phyloP scores from a whole-genome alignment of 805 yeast genomes.

The Blastobotrys attinorum region DNA sequence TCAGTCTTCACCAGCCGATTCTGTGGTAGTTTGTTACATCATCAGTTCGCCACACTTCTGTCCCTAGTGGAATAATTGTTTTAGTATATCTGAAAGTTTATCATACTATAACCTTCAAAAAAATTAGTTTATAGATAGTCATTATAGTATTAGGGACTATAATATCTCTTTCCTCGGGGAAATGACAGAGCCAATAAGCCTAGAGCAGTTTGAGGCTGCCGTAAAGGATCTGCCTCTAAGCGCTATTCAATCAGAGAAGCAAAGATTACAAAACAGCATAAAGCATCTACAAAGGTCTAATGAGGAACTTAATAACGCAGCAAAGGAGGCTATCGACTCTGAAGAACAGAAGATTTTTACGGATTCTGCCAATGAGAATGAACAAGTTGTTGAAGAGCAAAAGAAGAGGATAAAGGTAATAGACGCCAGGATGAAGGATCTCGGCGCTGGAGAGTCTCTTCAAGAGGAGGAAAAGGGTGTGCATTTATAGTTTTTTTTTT shows the following conservation, averaged over 20 bases:
- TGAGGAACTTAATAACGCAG: slow-evolving; percentile 20
- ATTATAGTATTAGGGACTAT: too few relatives aligned
- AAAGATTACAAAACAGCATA: slow-evolving; percentile 23
- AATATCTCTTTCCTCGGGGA: too few relatives aligned
- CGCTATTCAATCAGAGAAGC: slow-evolving; percentile 12
- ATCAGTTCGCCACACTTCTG: too few relatives aligned
- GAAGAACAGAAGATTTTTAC: slow-evolving; percentile 8
- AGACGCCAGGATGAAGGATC: background rate
- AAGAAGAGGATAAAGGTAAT: slow-evolving; percentile 1
- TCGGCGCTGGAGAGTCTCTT: slow-evolving; percentile 4
- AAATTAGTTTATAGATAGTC: background rate
- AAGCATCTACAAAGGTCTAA: slow-evolving; percentile 25
- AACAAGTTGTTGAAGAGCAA: slow-evolving; percentile 2
- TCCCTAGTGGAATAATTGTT: too few relatives aligned
- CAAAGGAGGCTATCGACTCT: slow-evolving; percentile 12
- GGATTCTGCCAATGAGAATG: slow-evolving; percentile 3
- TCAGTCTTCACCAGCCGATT: too few relatives aligned
- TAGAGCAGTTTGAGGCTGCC: background rate
- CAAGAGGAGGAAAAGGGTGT: too few relatives aligned
- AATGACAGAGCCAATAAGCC: too few relatives aligned
- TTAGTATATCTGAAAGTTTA: background rate
- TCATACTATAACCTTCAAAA: background rate
- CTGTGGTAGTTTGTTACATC: too few relatives aligned
- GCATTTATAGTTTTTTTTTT: too few relatives aligned
- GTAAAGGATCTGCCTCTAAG: background rate